Evolutionary conservation across 305 asterid genomes (phyloP), one percentile per base, ranked within the genome.

Genomic region (Fraxinus xanthoxyloides): DNA sequence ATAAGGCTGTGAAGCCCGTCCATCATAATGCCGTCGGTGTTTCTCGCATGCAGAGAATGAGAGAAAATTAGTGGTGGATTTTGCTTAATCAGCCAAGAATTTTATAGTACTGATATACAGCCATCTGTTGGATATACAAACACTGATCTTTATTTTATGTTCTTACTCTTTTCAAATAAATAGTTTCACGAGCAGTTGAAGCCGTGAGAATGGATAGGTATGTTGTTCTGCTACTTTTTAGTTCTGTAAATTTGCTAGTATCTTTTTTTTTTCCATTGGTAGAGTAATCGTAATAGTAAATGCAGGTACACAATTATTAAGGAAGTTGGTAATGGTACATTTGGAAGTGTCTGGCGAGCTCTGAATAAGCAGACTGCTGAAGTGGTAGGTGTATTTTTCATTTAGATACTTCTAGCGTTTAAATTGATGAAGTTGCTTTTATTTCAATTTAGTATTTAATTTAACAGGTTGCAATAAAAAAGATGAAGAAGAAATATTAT

Each of bases 301-400:
- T 89, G 83, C 88, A 95, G 98, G 91, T 97, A 91, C 86, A 90
- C 87, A 76, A 85, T 94, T 76, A 91, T 97, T 85, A 89, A 92
- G 85, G 99, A 97, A 90, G 98, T 95, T 82, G 99, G 97, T 83
- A 90, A 87, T 91, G 98, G 98, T 84, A 89, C 98, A 2, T 97
- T 92, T 81, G 99, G 99, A 75, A 91, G 86, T 91, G 99, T 95
- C 34, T 97, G 98, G 98, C 87, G 94, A 80, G 99, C 99, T 78
- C 84, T 93, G 81, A 89, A 89, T 87, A 93, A 89, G 87, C 95
- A 90, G 84, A 86, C 97, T 87, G 97, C 97, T 82, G 98, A 95
- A 97, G 97, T 93, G 96, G 99, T 96, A 87, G 65, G 94, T 82
- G 78, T 69, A 48, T 30, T 65, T 34, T 21, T 76, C 48, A 21